phyloP scores from a whole-genome alignment of 2,329 filamentous ascomycete species.

The Cytospora chrysosperma region DNA sequence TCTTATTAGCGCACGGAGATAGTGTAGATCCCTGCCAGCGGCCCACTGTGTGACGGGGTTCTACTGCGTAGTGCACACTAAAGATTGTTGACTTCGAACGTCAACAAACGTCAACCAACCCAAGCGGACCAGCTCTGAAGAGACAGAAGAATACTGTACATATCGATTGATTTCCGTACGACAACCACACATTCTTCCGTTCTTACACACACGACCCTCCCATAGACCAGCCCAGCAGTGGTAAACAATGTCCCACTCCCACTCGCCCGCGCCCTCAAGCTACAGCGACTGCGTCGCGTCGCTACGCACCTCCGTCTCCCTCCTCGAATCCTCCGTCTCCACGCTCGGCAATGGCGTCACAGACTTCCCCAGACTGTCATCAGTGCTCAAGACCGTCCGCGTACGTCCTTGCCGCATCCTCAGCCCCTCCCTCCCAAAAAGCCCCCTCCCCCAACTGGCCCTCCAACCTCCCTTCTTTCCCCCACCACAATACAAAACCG shows the following conservation, averaged over 20 bases:
- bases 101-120: neutral
- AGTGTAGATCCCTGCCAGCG: conserved; percentile 12
- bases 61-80: neutral
- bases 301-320: conserved; percentile 58
- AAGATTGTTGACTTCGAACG: neutral
- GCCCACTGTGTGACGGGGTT: neutral
- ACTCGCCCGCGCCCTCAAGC: conserved; percentile 28
- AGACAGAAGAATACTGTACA: no score
- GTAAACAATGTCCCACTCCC: conserved; percentile 12
- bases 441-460: neutral
- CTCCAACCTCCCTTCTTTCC: no score
- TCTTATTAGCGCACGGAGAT: neutral
- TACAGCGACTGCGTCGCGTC: conserved; percentile 61
- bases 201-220: neutral
- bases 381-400: conserved; percentile 57
- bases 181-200: neutral
- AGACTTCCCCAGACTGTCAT: conserved; percentile 56
- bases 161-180: no score
- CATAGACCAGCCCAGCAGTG: no score
- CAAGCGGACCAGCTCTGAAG: no score
- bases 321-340: conserved; percentile 59
- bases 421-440: neutral
- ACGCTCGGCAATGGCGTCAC: conserved; percentile 56
- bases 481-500: no score
- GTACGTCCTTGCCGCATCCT: conserved; percentile 39